Evolutionary conservation across 1,139 yeast genomes (phyloP).

Genomic region (Geotrichum reessii): DNA sequence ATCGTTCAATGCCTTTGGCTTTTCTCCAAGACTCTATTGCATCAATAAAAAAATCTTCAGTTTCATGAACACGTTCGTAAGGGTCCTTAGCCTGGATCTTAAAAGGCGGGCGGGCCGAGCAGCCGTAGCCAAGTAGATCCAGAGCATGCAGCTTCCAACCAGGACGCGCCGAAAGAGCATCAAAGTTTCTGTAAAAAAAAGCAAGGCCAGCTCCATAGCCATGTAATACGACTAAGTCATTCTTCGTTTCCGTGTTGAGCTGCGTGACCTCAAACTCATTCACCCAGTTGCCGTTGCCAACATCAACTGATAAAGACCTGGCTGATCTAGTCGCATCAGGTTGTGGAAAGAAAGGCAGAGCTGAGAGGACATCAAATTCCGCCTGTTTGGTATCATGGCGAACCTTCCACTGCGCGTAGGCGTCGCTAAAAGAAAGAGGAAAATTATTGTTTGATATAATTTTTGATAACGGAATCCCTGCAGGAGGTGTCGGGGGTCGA

Average conservation of each 20-base stretch:
- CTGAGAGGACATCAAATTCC: conserved; percentile 41
- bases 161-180: conserved; percentile 38
- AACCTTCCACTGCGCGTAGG: conserved; percentile 43
- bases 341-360: conserved; percentile 57
- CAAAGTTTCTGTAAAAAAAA: conserved; percentile 74
- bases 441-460: conserved; percentile 29
- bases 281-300: conserved; percentile 45
- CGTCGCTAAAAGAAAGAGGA: conserved; percentile 35
- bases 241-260: conserved; percentile 22
- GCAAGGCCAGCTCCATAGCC: conserved; percentile 92
- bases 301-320: conserved; percentile 46
- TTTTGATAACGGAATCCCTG: conserved; percentile 32
- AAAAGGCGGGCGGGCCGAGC: conserved; percentile 60
- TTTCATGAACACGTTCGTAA: conserved; percentile 35
- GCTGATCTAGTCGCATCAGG: conserved; percentile 46
- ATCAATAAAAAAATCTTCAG: conserved; percentile 74
- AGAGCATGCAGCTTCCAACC: conserved; percentile 59
- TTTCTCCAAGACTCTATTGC: conserved; percentile 81
- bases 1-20: conserved; percentile 44
- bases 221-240: conserved; percentile 59
- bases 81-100: conserved; percentile 30
- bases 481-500: conserved; percentile 33
- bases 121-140: conserved; percentile 82
- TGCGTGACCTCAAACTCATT: conserved; percentile 50
- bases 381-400: conserved; percentile 37